These are phyloP conservation scores for Clonostachys rosea DNA, from an alignment of 2,329 filamentous ascomycete genomes.

Conservation along the genomic window DNA sequence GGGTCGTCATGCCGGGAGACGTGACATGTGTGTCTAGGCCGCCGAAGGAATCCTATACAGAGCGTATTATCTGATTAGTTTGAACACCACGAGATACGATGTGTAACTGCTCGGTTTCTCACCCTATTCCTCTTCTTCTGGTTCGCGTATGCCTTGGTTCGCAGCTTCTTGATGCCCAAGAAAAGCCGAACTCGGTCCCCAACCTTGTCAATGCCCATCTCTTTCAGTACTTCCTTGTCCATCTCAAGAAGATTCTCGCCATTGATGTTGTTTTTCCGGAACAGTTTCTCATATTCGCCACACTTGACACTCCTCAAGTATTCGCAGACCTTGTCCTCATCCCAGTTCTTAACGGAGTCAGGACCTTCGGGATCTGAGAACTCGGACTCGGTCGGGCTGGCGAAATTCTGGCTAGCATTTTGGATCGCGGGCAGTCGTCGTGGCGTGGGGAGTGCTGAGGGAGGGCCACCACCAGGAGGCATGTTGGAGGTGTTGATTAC, in stretches of 20 bases:
- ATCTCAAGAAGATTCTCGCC: conserved; percentile 95
- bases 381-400: conserved; percentile 86
- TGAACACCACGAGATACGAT: no score
- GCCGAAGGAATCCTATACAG: conserved; percentile 71
- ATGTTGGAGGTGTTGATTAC: conserved; percentile 39
- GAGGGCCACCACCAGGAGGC: conserved; percentile 32
- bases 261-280: conserved; percentile 92
- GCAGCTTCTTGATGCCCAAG: conserved; percentile 76
- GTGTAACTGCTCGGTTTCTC: conserved; percentile 20
- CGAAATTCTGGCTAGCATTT: conserved; percentile 52
- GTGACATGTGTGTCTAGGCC: conserved; percentile 63
- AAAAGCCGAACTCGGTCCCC: conserved; percentile 92
- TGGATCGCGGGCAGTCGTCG: conserved; percentile 46
- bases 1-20: conserved; percentile 40
- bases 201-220: conserved; percentile 98
- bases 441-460: conserved; percentile 43
- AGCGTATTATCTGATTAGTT: neutral
- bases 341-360: conserved; percentile 79
- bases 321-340: conserved; percentile 85
- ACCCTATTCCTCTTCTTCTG: conserved; percentile 84
- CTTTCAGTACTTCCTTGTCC: conserved; percentile 92
- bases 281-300: conserved; percentile 86
- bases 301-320: conserved; percentile 91
- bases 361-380: conserved; percentile 80
- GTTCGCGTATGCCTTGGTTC: conserved; percentile 71